These are phyloP conservation scores for Colletotrichum caudatum DNA, from an alignment of 2,329 filamentous ascomycete genomes.

Conservation along the genomic window DNA sequence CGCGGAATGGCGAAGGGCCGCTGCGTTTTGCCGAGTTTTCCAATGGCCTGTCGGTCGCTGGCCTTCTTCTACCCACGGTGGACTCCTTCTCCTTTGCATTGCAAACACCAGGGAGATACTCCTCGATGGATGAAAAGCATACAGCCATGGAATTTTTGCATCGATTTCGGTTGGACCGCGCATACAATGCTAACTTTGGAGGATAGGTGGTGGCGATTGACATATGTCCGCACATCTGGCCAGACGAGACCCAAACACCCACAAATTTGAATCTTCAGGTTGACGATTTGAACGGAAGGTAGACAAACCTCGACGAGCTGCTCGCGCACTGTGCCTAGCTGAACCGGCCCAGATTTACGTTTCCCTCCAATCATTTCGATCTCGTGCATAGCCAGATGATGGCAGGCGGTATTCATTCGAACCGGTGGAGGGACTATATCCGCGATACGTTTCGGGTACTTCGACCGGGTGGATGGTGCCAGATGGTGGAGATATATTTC, in stretches of 20 bases:
- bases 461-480: constrained; percentile 84
- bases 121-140: background rate
- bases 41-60: background rate
- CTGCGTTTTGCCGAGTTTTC: background rate
- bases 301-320: constrained; percentile 43
- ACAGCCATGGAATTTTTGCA: background rate
- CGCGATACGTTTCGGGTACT: constrained; percentile 79
- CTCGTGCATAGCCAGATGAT: constrained; percentile 84
- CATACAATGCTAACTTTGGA: constrained; percentile 33
- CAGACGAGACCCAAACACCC: constrained; percentile 67
- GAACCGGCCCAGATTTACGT: constrained; percentile 67
- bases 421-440: constrained; percentile 81
- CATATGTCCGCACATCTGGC: constrained; percentile 76
- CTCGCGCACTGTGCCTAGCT: constrained; percentile 42
- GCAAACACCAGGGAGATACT: constrained; percentile 34
- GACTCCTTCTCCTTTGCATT: background rate
- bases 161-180: background rate
- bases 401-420: constrained; percentile 76
- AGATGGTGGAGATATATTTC: constrained; percentile 89
- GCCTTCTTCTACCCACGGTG: background rate
- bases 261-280: constrained; percentile 78
- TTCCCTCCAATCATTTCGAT: constrained; percentile 79
- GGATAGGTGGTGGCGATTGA: constrained; percentile 78
- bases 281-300: constrained; percentile 77
- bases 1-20: background rate